These are phyloP conservation scores for Daucus carota DNA, from an alignment of 129 eudicot genomes.

Conservation along the genomic window DNA sequence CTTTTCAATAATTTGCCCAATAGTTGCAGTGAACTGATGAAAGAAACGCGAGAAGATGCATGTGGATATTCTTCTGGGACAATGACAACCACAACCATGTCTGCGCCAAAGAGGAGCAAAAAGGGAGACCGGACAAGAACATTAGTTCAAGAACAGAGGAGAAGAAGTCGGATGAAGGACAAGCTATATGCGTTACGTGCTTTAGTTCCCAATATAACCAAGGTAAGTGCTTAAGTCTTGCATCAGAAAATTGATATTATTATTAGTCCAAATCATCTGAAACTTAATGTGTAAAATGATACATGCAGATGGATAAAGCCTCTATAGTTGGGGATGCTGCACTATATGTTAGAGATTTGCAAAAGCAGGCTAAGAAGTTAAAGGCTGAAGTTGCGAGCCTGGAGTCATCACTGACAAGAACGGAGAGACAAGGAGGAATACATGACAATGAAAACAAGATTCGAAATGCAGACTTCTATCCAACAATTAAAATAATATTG, in stretches of 20 bases:
- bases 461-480: background rate
- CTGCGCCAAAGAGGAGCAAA: slow-evolving; percentile 12
- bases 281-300: background rate
- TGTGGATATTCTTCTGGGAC: slow-evolving; percentile 33
- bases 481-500: slow-evolving; percentile 27
- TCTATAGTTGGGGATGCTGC: slow-evolving; percentile 81
- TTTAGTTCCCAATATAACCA: slow-evolving; percentile 74
- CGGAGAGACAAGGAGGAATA: slow-evolving; percentile 12
- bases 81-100: background rate
- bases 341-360: slow-evolving; percentile 53
- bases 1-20: background rate
- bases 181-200: slow-evolving; percentile 70
- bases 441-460: slow-evolving; percentile 17
- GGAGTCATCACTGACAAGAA: slow-evolving; percentile 29
- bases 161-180: slow-evolving; percentile 84
- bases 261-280: too few relatives aligned
- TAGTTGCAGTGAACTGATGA: background rate
- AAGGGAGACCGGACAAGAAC: slow-evolving; percentile 61
- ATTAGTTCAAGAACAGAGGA: slow-evolving; percentile 55
- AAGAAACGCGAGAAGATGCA: slow-evolving; percentile 21
- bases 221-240: slow-evolving; percentile 20
- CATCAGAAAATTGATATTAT: too few relatives aligned
- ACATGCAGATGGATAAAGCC: slow-evolving; percentile 72
- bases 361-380: slow-evolving; percentile 53
- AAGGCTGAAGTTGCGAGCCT: slow-evolving; percentile 45